Evolutionary conservation across 2,329 filamentous ascomycete species (phyloP).

Genomic region (Dothidotthia symphoricarpi): DNA sequence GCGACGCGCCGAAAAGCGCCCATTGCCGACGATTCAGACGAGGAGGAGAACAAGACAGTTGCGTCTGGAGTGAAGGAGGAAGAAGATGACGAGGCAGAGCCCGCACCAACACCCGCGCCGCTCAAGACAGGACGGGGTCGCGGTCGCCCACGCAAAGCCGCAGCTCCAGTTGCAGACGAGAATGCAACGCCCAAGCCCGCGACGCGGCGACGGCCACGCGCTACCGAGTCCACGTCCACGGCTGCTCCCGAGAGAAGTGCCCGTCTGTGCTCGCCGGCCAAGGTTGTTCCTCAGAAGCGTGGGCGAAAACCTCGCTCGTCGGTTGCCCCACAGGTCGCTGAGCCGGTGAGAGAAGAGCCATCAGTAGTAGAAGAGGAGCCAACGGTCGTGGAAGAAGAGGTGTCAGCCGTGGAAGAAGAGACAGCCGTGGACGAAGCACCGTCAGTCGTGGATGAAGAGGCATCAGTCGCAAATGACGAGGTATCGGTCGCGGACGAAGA

Average conservation of each 20-base stretch:
- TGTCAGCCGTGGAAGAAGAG: too few relatives aligned
- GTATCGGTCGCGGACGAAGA: too few relatives aligned
- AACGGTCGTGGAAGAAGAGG: too few relatives aligned
- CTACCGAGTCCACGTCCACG: slow-evolving; percentile 52
- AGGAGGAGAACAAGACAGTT: slow-evolving; percentile 68
- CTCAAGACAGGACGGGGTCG: slow-evolving; percentile 57
- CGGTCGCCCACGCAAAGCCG: slow-evolving; percentile 50
- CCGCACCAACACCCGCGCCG: slow-evolving; percentile 72
- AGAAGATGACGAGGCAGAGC: slow-evolving; percentile 68
- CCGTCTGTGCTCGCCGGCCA: slow-evolving; percentile 29
- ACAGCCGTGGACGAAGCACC: too few relatives aligned
- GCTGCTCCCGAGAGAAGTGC: slow-evolving; percentile 55
- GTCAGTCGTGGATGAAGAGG: too few relatives aligned
- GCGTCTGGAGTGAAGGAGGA: slow-evolving; percentile 54
- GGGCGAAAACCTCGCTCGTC: slow-evolving; percentile 46
- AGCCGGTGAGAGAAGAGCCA: slow-evolving; percentile 32
- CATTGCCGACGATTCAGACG: slow-evolving; percentile 71
- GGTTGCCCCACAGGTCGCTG: slow-evolving; percentile 43
- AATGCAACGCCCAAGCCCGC: slow-evolving; percentile 47
- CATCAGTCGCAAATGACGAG: too few relatives aligned
- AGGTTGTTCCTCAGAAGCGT: slow-evolving; percentile 59
- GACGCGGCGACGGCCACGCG: slow-evolving; percentile 50
- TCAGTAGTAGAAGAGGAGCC: slow-evolving; percentile 56
- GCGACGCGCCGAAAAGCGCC: slow-evolving; percentile 65
- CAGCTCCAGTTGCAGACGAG: slow-evolving; percentile 3